These are phyloP conservation scores for Astragalus membranaceus DNA, from an alignment of 306 rosid species.

Conservation along the genomic window DNA sequence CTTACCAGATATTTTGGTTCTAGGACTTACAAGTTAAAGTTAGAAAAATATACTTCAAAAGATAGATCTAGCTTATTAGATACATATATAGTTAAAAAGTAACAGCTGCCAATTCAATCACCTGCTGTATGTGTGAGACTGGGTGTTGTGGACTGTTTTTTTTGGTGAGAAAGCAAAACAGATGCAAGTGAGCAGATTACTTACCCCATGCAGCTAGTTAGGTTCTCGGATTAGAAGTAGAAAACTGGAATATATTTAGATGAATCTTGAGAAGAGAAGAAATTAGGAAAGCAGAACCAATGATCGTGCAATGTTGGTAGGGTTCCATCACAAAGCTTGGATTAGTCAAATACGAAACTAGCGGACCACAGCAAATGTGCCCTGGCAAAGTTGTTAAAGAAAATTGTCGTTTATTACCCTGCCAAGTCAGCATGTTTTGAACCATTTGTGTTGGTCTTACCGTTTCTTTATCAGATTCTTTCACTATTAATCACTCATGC, in stretches of 20 bases:
- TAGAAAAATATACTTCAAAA: no score
- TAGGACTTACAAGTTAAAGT: no score
- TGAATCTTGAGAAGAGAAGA: constrained; percentile 15
- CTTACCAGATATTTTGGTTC: no score
- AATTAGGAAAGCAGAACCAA: constrained; percentile 12
- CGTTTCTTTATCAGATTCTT: constrained; percentile 17
- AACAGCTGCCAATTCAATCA: not conserved
- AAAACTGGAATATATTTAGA: not conserved
- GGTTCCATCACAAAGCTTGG: not conserved
- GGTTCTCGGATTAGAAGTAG: not conserved
- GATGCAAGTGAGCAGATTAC: no score
- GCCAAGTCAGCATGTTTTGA: not conserved
- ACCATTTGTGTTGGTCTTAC: constrained; percentile 12
- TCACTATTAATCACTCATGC: not conserved
- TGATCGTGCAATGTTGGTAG: constrained; percentile 10
- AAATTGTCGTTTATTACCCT: not conserved
- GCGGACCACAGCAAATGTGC: constrained; percentile 27
- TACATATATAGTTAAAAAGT: no score
- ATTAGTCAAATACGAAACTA: constrained; percentile 23
- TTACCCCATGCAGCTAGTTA: not conserved
- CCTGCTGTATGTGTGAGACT: no score
- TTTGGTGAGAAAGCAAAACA: no score
- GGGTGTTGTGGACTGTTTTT: no score
- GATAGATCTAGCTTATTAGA: no score
- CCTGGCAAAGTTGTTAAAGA: constrained; percentile 6